Percentiles rank a stretch among this genome's conserved stretches.
Conservation (phyloP, 352 stramenopile genomes). For the Thalassiosira mediterranea region DNA sequence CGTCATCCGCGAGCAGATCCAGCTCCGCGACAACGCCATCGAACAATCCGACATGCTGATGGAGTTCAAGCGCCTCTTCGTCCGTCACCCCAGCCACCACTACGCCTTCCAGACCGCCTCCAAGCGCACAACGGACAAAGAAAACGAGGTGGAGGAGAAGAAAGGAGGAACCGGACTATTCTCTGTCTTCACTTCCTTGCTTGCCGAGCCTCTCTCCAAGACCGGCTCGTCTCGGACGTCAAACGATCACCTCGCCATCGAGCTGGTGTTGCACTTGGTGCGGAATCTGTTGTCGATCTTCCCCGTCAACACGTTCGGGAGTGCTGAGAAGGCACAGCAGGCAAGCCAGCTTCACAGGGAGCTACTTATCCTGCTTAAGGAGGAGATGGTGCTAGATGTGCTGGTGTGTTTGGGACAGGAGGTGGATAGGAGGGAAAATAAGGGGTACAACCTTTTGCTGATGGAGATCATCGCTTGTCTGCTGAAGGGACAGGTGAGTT, state of each 20-base stretch:
- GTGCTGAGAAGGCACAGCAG: conserved; percentile 34
- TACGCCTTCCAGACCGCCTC: conserved; percentile 35
- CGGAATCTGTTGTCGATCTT: conserved; percentile 79
- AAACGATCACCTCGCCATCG: conserved; percentile 86
- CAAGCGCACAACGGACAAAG: conserved; percentile 12
- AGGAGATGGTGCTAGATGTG: conserved; percentile 85
- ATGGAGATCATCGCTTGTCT: conserved; percentile 86
- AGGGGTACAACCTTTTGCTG: conserved; percentile 84
- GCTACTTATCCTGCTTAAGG: conserved; percentile 76
- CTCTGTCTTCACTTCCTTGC: conserved; percentile 83
- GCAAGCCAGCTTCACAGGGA: conserved; percentile 67
- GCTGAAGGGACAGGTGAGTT: conserved; percentile 72
- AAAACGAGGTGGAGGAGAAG: conserved; percentile 18
- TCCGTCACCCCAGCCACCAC: conserved; percentile 63
- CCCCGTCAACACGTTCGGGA: conserved; percentile 39
- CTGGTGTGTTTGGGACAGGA: conserved; percentile 80
- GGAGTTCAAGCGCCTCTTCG: conserved; percentile 77
- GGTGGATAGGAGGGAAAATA: conserved; percentile 82
- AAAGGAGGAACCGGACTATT: conserved; percentile 59
- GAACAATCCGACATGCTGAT: conserved; percentile 69
- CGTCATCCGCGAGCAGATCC: conserved; percentile 70
- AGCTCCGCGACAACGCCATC: conserved; percentile 77
- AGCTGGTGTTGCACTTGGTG: conserved; percentile 86
- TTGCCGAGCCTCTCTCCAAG: conserved; percentile 83
- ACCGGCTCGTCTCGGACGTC: conserved; percentile 75